Base-by-base conservation (phyloP, 2,329 filamentous ascomycete genomes). In the Colletotrichum sp. region DNA sequence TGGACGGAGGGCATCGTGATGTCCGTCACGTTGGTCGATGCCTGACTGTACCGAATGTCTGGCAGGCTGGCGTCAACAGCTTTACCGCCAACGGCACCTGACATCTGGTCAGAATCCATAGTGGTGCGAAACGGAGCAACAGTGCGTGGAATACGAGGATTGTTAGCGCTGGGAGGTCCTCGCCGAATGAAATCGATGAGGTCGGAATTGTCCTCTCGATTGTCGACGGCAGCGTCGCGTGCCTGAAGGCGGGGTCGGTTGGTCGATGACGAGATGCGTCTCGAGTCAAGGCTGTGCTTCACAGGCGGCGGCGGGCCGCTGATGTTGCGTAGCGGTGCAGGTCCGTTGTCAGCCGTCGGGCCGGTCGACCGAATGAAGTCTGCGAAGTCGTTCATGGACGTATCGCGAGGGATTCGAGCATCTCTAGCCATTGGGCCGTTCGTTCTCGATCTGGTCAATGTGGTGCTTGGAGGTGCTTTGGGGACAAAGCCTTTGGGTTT, bases 131-230 rank as follows among this genome's bases (percentile, higher is more conserved):
- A 98, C 2, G 96, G 95, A 12, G 96, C 95, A 15, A 97, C 93
- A n/a, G 91, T 92, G 21, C 94, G 93, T 57, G 95, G 94, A 77
- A 98, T 97, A 28, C 95, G 92, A 74, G 92, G 94, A 77, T 91
- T 90, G 39, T 87, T 86, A 60, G 86, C 82, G 76, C 87, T 90
- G 0, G 94, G 93, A 5, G 96, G 96, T 1, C 96, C 96, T 82
- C 95, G 93, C 61, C 96, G 93, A 78, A 99, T 98, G 83, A 99
- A 99, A 82, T 99, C 96, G 78, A 98, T 98, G 74, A 99, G 87
- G 76, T 98, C 97, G 15, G 95, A 94, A 72, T 93, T 98, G 78
- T 93, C 93, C 67, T 92, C 92, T 67, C 88, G 89, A 73, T 86
- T 87, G 66, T 92, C 89, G 18, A 92, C 89, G 57, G 90, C 88